Evolutionary conservation across 1,284 basidiomycete species (phyloP).

Genomic region (Leccinum idahoense): DNA sequence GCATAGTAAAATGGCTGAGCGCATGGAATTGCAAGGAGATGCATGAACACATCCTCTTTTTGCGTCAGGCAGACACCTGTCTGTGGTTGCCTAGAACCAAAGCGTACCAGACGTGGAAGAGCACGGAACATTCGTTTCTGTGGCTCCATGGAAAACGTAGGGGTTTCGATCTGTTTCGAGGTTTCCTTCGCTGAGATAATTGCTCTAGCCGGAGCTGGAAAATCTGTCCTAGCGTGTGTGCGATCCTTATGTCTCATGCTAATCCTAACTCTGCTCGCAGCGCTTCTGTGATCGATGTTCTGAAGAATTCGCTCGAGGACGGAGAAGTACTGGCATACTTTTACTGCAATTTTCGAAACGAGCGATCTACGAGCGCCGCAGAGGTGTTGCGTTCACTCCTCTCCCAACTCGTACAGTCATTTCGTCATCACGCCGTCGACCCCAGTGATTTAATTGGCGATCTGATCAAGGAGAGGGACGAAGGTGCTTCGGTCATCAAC

Average conservation of each 20-base stretch:
- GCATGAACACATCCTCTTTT: neutral
- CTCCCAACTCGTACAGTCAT: neutral
- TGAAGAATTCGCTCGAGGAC: neutral
- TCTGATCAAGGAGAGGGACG: neutral
- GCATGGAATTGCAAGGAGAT: conserved; percentile 4
- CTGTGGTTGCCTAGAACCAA: conserved; percentile 7
- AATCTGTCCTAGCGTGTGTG: conserved; percentile 20
- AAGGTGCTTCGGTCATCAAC: neutral
- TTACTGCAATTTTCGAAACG: conserved; percentile 12
- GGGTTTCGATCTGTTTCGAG: accelerated
- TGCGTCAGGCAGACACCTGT: conserved; percentile 14
- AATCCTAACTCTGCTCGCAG: neutral
- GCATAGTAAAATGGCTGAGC: conserved; percentile 1
- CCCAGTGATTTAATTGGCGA: neutral
- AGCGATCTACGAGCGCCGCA: conserved; percentile 3
- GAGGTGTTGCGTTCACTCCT: conserved; percentile 11
- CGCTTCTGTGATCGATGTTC: conserved; percentile 12
- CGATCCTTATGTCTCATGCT: neutral
- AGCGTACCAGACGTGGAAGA: conserved; percentile 10
- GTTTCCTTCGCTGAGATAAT: neutral
- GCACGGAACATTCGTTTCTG: conserved; percentile 6
- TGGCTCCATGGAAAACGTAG: conserved; percentile 16
- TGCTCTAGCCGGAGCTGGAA: conserved; percentile 10
- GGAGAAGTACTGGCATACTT: conserved; percentile 1
- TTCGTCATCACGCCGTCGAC: neutral